phyloP scores from a whole-genome alignment of 2,329 filamentous ascomycete species.

The Sporothrix brunneoviolacea region DNA sequence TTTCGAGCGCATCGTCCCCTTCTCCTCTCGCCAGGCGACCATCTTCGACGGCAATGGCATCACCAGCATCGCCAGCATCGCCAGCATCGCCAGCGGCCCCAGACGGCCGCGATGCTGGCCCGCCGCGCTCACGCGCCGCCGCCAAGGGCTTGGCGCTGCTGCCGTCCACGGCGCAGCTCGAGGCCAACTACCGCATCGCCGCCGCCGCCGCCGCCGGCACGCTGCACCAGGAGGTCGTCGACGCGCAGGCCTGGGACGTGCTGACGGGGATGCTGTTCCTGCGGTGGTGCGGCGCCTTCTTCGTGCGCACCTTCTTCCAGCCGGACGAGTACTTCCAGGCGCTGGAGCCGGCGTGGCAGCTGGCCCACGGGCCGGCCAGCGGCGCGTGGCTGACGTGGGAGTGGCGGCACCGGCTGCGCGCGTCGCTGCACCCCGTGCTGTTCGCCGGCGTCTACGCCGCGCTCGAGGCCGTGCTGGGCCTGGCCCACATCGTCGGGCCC shows the following conservation, averaged over 20 bases:
- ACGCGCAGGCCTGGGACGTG: constrained; percentile 29
- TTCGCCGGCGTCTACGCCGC: constrained; percentile 71
- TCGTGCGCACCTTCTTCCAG: constrained; percentile 86
- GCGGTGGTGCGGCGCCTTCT: constrained; percentile 73
- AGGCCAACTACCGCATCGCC: constrained; percentile 12
- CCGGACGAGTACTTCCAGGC: constrained; percentile 97
- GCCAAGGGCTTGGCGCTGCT: not conserved
- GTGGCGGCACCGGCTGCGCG: constrained; percentile 83
- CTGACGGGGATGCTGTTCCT: constrained; percentile 51
- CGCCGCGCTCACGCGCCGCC: constrained; percentile 1
- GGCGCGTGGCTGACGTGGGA: constrained; percentile 98
- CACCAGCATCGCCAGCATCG: not conserved
- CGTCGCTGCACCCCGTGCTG: constrained; percentile 81
- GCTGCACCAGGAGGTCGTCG: constrained; percentile 24
- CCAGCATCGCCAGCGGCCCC: not conserved
- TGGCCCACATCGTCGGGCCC: constrained; percentile 47
- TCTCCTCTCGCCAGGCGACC: no score
- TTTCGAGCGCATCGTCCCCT: no score
- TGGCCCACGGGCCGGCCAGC: constrained; percentile 69
- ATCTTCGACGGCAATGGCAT: not conserved
- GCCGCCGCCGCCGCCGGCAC: constrained; percentile 3
- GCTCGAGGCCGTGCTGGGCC: constrained; percentile 48
- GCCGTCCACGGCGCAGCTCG: constrained; percentile 11
- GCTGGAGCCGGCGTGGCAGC: constrained; percentile 86
- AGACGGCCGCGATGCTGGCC: not conserved